Conservation (phyloP, 2,329 filamentous ascomycete species). For the Aspergillus sp. region DNA sequence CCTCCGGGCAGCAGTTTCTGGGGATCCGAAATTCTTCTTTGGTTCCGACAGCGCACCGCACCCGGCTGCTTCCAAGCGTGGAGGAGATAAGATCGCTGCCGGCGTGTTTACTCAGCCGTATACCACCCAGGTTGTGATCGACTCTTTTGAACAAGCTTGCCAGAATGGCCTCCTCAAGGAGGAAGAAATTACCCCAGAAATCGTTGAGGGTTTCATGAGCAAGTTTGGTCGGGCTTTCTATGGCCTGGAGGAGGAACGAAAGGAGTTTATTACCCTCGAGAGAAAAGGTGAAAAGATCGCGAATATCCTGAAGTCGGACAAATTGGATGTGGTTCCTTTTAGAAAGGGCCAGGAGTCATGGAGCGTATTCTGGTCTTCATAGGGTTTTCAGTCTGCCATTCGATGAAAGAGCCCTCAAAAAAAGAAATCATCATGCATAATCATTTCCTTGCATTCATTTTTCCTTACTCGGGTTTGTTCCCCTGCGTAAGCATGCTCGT, state of each 20-base stretch:
- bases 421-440: too few species aligned
- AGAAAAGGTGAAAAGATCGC: constrained; percentile 49
- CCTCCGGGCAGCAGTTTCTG: constrained; percentile 50
- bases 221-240: constrained; percentile 53
- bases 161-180: constrained; percentile 46
- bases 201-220: constrained; percentile 51
- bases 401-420: neutral
- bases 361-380: constrained; percentile 26
- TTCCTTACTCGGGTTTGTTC: constrained; percentile 4
- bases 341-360: constrained; percentile 50
- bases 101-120: constrained; percentile 57
- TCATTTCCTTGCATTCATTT: neutral
- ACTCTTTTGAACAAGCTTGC: constrained; percentile 50
- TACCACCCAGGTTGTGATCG: constrained; percentile 50
- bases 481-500: constrained; percentile 28
- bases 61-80: constrained; percentile 48
- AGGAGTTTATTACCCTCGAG: constrained; percentile 48
- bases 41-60: constrained; percentile 66
- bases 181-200: constrained; percentile 47
- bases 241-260: constrained; percentile 40
- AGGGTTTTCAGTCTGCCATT: constrained; percentile 9
- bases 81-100: constrained; percentile 44
- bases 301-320: constrained; percentile 47
- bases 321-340: constrained; percentile 59
- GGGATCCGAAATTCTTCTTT: constrained; percentile 58